These are phyloP conservation scores for Cyberlindnera veronae DNA, from an alignment of 805 yeast genomes.

Conservation along the genomic window DNA sequence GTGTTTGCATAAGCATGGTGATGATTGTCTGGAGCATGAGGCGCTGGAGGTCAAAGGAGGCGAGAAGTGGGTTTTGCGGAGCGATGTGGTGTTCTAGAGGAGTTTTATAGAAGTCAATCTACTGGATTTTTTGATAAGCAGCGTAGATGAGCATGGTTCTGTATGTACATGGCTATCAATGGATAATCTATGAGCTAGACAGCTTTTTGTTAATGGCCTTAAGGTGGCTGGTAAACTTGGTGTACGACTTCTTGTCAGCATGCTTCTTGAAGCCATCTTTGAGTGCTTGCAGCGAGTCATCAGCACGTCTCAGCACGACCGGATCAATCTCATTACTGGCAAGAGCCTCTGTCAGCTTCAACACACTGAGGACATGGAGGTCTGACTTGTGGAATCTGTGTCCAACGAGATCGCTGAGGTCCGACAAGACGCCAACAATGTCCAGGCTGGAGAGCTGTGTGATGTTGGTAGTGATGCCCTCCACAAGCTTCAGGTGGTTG, in stretches of 20 bases:
- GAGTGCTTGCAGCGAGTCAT: slow-evolving; percentile 26
- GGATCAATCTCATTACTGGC: slow-evolving; percentile 17
- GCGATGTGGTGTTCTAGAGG: slow-evolving; percentile 51
- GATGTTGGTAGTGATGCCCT: slow-evolving; percentile 22
- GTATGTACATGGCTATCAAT: too few species aligned
- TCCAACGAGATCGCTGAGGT: slow-evolving; percentile 32
- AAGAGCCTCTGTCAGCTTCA: slow-evolving; percentile 24
- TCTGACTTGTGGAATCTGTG: slow-evolving; percentile 25
- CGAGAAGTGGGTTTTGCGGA: slow-evolving; percentile 59
- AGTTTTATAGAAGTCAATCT: too few species aligned
- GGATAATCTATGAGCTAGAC: too few species aligned
- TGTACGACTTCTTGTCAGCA: slow-evolving; percentile 6
- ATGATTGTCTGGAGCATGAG: slow-evolving; percentile 59
- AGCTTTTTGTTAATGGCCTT: slow-evolving; percentile 14
- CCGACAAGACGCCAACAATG: slow-evolving; percentile 32
- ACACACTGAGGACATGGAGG: slow-evolving; percentile 28
- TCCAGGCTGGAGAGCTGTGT: slow-evolving; percentile 27
- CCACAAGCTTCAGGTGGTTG: slow-evolving; percentile 27
- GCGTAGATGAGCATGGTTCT: too few species aligned
- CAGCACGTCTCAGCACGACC: slow-evolving; percentile 27
- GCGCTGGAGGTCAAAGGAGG: slow-evolving; percentile 50
- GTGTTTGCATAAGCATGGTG: slow-evolving; percentile 61
- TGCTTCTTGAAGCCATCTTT: slow-evolving; percentile 21
- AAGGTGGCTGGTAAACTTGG: slow-evolving; percentile 17
- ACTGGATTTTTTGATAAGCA: too few species aligned